Base-by-base conservation (phyloP, 164 flowering plant genomes). In the Annona cherimola region DNA sequence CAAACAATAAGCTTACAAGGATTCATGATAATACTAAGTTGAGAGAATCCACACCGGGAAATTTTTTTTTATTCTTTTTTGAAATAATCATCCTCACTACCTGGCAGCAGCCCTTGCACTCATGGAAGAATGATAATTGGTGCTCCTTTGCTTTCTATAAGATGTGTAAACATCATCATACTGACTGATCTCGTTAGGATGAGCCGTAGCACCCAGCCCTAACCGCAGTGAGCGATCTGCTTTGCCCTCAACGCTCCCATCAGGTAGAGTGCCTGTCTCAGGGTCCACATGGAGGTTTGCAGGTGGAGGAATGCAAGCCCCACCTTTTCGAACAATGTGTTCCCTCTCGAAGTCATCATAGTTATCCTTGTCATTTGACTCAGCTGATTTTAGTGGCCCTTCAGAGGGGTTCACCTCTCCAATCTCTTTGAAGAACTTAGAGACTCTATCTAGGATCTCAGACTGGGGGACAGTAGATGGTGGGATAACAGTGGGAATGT, bases 261-360 rank as follows among this genome's bases (percentile, higher is more conserved):
- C 98, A 11, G 90, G 82, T 68, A 79, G 83, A 60, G 93, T 80
- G 42, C 94, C 97, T 0, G 89, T 83, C 71, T 95, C 98, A 0
- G 91, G 90, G 73, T 92, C 97, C 61, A 83, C 86, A 78, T 88
- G 92, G 69, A 90, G 79, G 76, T 88, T 86, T 0, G 83, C 80
- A 0, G 99, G 97, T 9, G 99, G 99, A 66, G 99, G 99, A 20
- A 96, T 96, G 79, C 98, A 90, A 44, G 98, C 97, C 45, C 99
- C 99, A 61, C 97, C 98, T 76, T 92, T 92, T 4, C 97, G 90
- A 40, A 82, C 84, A 4, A 86, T 85, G 67, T 84, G 62, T 43
- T 85, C 92, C 76, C 89, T 88, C 68, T 90, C 94, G 63, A 86
- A 90, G 26, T 86, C 90, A 54, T 87, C 85, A 50, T 26, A 26